Percentiles rank a stretch among this genome's conserved stretches.
phyloP scores from a whole-genome alignment of 2,329 filamentous ascomycete species.

The Trichoderma breve region DNA sequence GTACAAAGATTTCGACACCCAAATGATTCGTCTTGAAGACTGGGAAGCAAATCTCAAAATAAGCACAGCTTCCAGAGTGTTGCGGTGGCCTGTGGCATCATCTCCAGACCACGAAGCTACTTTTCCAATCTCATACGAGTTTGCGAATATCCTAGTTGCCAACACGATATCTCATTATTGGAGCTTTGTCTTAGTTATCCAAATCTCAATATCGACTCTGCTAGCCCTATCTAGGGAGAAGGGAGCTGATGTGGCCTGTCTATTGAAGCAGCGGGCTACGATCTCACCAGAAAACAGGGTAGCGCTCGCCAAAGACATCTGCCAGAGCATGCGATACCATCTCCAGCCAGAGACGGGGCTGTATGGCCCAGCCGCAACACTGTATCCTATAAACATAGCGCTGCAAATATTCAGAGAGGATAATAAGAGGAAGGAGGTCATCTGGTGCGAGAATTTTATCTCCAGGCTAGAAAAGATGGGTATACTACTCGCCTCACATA shows the following conservation, averaged over 20 bases:
- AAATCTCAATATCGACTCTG: neutral
- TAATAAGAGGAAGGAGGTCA: neutral
- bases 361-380: neutral
- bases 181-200: neutral
- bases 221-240: neutral
- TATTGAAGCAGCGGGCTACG: neutral
- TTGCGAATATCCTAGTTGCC: neutral
- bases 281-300: neutral
- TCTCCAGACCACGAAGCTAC: neutral
- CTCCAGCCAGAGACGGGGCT: neutral
- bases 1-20: neutral
- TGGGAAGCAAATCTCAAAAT: neutral
- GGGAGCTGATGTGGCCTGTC: neutral
- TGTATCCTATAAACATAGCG: neutral
- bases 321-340: neutral
- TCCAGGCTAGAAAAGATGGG: neutral
- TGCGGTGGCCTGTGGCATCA: neutral
- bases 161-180: neutral
- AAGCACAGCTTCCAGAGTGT: neutral
- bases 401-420: neutral
- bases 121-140: neutral
- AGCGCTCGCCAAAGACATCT: neutral
- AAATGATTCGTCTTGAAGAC: neutral
- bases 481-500: neutral
- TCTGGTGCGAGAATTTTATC: neutral